Base-by-base conservation (phyloP, 2,329 filamentous ascomycete species). In the Ceratocystis harringtonii region DNA sequence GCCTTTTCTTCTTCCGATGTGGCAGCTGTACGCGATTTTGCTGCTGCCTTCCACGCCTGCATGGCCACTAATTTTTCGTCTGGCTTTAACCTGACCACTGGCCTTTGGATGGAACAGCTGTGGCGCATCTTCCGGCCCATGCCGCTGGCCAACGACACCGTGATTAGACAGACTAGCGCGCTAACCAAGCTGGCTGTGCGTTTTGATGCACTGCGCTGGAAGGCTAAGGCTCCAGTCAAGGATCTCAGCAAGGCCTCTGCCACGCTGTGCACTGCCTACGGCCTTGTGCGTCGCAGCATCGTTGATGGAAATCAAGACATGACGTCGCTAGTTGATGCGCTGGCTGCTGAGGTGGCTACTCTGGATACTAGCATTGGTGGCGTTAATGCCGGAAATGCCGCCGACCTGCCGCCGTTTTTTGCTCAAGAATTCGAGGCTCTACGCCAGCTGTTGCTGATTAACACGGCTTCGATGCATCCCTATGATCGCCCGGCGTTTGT, bases 81-180 rank as follows among this genome's bases (percentile, higher is more conserved):
- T 17, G 85, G 84, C 1, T 92, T 91, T 76, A 84, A 84, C 65
- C 76, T 95, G 15, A 84, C 79, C 0, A 91, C 87, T 1, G 91
- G 90, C 0, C 77, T 91, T 12, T 86, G 84, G 69, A 94, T 95
- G 88, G 88, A 94, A 71, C 73, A 77, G 7, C 79, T 95, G 4
- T 95, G 92, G 92, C 81, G 83, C 52, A 71, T 78, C 1, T 82
- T 95, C 71, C 83, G 88, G 64, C 89, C 91, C 0, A 73, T 77
- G 10, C 79, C 84, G 3, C 77, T 85, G 25, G 74, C 78, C 1
- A 78, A 78, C 19, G 72, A 75, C 28, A 70, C 72, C 3, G 75
- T 78, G 0, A 74, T 85, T 52, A 73, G 77, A 32, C 78, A 77
- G 44, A 75, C 81, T 5, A 68, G 77, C 12, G 76, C 80, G 45